These are phyloP conservation scores for Cyclotella baltica DNA, from an alignment of 108 stramenopile genomes.

Conservation along the genomic window DNA sequence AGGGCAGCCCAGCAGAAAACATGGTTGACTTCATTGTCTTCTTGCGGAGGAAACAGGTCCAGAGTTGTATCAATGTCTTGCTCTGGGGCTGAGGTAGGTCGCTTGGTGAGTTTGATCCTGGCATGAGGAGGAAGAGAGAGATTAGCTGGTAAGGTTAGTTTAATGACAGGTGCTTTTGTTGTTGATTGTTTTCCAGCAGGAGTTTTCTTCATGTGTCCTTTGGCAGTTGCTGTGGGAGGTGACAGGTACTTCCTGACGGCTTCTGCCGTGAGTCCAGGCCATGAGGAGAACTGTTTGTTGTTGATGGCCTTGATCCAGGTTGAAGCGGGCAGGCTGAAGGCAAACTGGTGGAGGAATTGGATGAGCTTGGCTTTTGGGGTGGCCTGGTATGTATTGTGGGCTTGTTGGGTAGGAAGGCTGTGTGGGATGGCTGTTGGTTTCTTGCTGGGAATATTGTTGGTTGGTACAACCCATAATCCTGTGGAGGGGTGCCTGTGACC, in stretches of 20 bases:
- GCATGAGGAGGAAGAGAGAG: background rate
- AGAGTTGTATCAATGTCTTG: no score
- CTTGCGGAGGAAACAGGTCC: background rate
- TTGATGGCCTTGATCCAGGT: slow-evolving; percentile 35
- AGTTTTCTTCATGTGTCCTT: slow-evolving; percentile 23
- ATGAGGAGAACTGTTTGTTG: slow-evolving; percentile 5
- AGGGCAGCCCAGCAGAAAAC: slow-evolving; percentile 15
- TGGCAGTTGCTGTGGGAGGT: slow-evolving; percentile 3
- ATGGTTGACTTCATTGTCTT: slow-evolving; percentile 8
- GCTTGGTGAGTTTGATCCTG: no score
- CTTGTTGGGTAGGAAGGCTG: background rate
- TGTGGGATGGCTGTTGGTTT: background rate
- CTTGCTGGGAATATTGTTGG: slow-evolving; percentile 3
- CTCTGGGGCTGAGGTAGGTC: background rate
- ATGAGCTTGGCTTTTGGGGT: slow-evolving; percentile 15
- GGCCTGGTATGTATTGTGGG: background rate
- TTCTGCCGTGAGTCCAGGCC: slow-evolving; percentile 8
- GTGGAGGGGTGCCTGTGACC: slow-evolving; percentile 12
- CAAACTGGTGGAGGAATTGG: slow-evolving; percentile 28
- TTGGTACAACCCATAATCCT: slow-evolving; percentile 27
- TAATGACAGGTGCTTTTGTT: no score
- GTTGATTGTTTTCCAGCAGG: background rate
- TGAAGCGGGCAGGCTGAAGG: background rate
- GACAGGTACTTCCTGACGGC: background rate
- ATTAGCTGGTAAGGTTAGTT: background rate